phyloP scores from a whole-genome alignment of 2,329 filamentous ascomycete genomes.

The Pyrenophora graminea region DNA sequence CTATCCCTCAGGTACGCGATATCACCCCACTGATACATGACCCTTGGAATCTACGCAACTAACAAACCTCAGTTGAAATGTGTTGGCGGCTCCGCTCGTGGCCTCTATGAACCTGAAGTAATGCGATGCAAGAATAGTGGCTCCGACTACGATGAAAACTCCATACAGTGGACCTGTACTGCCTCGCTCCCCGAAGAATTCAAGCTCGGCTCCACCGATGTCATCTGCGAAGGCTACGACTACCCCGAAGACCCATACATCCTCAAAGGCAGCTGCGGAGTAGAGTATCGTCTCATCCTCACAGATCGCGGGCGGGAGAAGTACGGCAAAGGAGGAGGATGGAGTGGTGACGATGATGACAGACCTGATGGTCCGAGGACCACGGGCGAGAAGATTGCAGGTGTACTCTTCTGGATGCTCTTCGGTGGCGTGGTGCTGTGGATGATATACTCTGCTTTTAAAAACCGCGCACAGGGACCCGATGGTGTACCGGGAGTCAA shows the following conservation, averaged over 20 bases:
- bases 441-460: conserved; percentile 65
- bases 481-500: conserved; percentile 30
- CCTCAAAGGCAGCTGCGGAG: conserved; percentile 89
- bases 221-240: conserved; percentile 88
- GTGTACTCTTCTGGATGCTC: conserved; percentile 62
- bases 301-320: conserved; percentile 75
- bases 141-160: conserved; percentile 76
- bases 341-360: conserved; percentile 43
- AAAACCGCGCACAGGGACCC: conserved; percentile 32
- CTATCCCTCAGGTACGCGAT: conserved; percentile 64
- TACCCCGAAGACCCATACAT: conserved; percentile 78
- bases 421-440: conserved; percentile 64
- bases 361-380: conserved; percentile 46
- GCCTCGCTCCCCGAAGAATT: conserved; percentile 65
- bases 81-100: conserved; percentile 63
- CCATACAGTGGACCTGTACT: conserved; percentile 92
- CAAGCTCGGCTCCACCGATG: conserved; percentile 83
- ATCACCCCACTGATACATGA: background rate
- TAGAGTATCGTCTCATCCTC: conserved; percentile 81
- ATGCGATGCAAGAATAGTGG: conserved; percentile 92
- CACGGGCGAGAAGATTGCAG: conserved; percentile 34
- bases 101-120: conserved; percentile 73
- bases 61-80: conserved; percentile 66
- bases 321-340: conserved; percentile 61
- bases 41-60: conserved; percentile 2